Base-by-base conservation (phyloP, 2,329 filamentous ascomycete genomes). In the Myriosclerotinia curreyana region DNA sequence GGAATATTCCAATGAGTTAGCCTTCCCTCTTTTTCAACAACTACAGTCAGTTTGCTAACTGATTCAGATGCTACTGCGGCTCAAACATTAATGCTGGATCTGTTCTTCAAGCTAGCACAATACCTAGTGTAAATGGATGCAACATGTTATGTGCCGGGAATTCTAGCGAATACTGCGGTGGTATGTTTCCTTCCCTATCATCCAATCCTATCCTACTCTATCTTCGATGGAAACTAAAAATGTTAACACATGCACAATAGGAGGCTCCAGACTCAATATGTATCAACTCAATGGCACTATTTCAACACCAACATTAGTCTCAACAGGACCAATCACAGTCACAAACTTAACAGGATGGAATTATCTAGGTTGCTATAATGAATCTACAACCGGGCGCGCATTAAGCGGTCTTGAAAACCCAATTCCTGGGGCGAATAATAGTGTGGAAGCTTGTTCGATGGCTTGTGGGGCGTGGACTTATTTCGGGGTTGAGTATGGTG, bases 401-500 rank as follows among this genome's bases (percentile, higher is more conserved):
- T 55, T 70, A 5, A 64, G 46, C 14, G 65, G 59, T 40, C 22
- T 55, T 11, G 48, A 48, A 2, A 36, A 56, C n/a, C 51, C 68
- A 20, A 63, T 65, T 17, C 17, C 61, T 1, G 55, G 62, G 7
- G 67, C 62, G 22, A 67, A 69, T 50, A 73, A 72, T 68, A 70
- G 69, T 12, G 65, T 75, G 22, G 44, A 53, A 14, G n/a, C 65
- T 15, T 76, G 75, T 62, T 68, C 66, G 7, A 56, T 65, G 1
- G 66, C 70, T 22, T 76, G 72, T 59, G 58, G 64, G 1, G 71
- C 67, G 1, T 78, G 73, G 54, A 72, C 64, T 4, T 76, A 74
- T 64, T 75, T 75, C 42, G 77, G 77, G 40, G 73, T 77, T 12
- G 77, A 79, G 61, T 79, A 76, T 65, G 69, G 69, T 42, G 66